Base-by-base conservation (phyloP, 2,329 filamentous ascomycete species). In the Didymella lethalis region DNA sequence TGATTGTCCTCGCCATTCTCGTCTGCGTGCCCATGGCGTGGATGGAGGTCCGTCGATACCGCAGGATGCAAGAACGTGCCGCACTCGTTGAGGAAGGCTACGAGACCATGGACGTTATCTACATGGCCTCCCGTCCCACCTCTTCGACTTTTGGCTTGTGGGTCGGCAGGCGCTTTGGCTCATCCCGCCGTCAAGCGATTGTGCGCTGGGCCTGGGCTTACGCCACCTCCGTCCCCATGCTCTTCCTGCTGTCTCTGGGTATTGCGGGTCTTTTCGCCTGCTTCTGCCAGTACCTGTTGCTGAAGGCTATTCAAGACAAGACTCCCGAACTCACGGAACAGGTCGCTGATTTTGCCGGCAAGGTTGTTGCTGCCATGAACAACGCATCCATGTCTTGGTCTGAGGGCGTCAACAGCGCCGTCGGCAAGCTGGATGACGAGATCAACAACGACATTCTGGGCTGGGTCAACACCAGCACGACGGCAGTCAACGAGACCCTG, bases 61-160 rank as follows among this genome's bases (percentile, higher is more conserved):
- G 86, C 45, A 84, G 82, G 31, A 90, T 93, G 83, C 86, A 89
- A 75, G 82, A 88, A 65, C 88, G 89, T 58, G 86, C 91, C 23
- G 80, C 83, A 54, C 81, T 93, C 31, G 84, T 96, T 66, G 81
- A 85, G 65, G 82, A 89, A 54, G 85, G 86, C 29, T 88, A 88
- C 72, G 93, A 98, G 70, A 85, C 90, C 0, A 88, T 97, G 84
- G 94, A 98, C 73, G 88, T 93, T 34, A 86, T 96, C 41, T 96
- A 97, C 78, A 90, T 97, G 65, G 88, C 90, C 31, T 93, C 92
- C 32, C 87, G 92, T 23, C 93, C 94, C 1, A 87, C 89, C 67
- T 91, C 92, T 0, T 86, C 92, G 1, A 83, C 84, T 2, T 80
- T 85, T 28, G 94, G 93, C 40, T 85, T 97, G 74, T 89, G 85